Percentiles rank a stretch among this genome's conserved stretches.
These are phyloP conservation scores for Aspergillus mulundensis DNA, from an alignment of 495 filamentous ascomycete genomes.

Conservation along the genomic window DNA sequence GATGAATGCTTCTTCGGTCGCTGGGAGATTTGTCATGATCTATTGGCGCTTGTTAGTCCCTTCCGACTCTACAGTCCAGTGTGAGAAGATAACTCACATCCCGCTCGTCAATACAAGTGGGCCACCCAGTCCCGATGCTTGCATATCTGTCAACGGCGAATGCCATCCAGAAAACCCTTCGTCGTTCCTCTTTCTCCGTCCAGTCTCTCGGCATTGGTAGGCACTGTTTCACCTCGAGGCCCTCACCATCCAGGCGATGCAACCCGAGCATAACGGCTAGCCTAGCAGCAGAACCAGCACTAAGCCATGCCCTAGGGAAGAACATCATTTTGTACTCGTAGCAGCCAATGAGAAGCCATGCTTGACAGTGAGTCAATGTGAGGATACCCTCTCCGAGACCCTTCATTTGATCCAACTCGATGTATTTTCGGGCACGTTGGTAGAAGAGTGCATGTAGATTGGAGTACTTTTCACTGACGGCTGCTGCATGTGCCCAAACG, in stretches of 20 bases:
- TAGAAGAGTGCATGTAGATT: constrained; percentile 82
- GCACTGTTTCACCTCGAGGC: constrained; percentile 88
- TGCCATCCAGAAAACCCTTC: constrained; percentile 91
- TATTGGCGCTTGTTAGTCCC: constrained; percentile 25
- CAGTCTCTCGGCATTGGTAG: constrained; percentile 82
- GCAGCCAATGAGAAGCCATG: constrained; percentile 70
- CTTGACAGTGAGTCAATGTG: constrained; percentile 74
- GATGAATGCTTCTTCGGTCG: constrained; percentile 82
- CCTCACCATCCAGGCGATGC: constrained; percentile 81
- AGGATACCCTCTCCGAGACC: constrained; percentile 87
- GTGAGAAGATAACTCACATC: constrained; percentile 54
- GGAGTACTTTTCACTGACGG: constrained; percentile 73
- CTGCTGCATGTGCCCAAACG: constrained; percentile 87
- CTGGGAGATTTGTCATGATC: constrained; percentile 80
- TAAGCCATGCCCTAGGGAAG: constrained; percentile 95
- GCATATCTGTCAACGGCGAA: constrained; percentile 90
- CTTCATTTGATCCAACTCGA: constrained; percentile 86
- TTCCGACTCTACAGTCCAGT: not conserved
- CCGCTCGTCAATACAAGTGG: constrained; percentile 85
- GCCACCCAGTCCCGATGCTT: constrained; percentile 97
- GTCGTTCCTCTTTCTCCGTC: constrained; percentile 87
- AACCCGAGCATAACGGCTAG: constrained; percentile 89
- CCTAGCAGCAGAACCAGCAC: constrained; percentile 71
- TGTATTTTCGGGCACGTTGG: constrained; percentile 79
- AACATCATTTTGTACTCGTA: constrained; percentile 99